phyloP scores from a whole-genome alignment of 352 stramenopile species.

The Globisporangium paddicum region DNA sequence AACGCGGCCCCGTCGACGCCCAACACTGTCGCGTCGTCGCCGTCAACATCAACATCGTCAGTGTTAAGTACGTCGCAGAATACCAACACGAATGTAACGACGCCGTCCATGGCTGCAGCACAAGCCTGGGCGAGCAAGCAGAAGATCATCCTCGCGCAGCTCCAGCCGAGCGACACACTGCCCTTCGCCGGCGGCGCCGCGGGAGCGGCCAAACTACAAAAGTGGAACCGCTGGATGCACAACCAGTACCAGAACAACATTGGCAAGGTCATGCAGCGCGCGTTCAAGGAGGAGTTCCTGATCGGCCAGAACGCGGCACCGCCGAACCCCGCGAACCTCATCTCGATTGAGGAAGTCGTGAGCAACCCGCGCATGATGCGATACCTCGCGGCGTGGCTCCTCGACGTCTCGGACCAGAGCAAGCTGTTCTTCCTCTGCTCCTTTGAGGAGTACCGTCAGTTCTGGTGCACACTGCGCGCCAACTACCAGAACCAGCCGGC shows the following conservation, averaged over 20 bases:
- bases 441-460: slow-evolving; percentile 72
- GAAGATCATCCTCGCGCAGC: slow-evolving; percentile 58
- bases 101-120: slow-evolving; percentile 39
- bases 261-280: slow-evolving; percentile 57
- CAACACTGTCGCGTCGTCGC: no score
- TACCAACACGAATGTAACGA: slow-evolving; percentile 16
- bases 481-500: slow-evolving; percentile 41
- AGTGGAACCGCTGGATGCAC: slow-evolving; percentile 81
- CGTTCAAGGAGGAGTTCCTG: slow-evolving; percentile 58
- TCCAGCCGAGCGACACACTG: slow-evolving; percentile 25
- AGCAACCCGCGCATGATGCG: slow-evolving; percentile 80
- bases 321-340: slow-evolving; percentile 40
- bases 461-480: slow-evolving; percentile 60
- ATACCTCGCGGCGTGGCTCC: slow-evolving; percentile 68
- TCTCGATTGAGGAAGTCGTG: slow-evolving; percentile 76
- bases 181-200: slow-evolving; percentile 14
- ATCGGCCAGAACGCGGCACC: slow-evolving; percentile 20
- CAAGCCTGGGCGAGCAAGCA: slow-evolving; percentile 76
- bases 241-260: slow-evolving; percentile 73
- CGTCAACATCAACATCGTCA: neutral
- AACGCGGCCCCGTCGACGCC: slow-evolving; percentile 5
- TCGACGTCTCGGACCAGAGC: slow-evolving; percentile 47
- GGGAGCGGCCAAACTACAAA: slow-evolving; percentile 72
- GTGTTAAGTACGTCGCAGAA: neutral
- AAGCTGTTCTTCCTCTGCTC: slow-evolving; percentile 82